phyloP scores from a whole-genome alignment of 176 grass and related monocot genomes.

The Thalia dealbata region DNA sequence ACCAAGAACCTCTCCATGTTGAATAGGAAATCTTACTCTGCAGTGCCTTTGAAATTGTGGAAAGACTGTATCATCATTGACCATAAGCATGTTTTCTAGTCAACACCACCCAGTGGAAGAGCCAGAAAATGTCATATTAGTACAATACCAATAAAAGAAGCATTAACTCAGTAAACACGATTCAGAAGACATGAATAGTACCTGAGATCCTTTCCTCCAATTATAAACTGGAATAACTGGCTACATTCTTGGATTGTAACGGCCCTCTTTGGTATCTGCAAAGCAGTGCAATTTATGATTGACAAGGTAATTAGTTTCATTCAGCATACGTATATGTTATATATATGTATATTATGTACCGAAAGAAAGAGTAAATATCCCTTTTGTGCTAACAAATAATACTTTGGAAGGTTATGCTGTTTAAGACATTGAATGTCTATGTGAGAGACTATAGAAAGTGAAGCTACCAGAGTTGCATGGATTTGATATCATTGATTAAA shows the following conservation, averaged over 20 bases:
- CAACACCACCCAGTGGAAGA: conserved; percentile 73
- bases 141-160: not conserved
- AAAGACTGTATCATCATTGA: conserved; percentile 62
- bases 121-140: conserved; percentile 7
- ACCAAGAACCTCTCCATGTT: conserved; percentile 12
- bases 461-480: not conserved
- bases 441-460: not conserved
- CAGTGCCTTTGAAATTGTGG: conserved; percentile 79
- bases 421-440: not conserved
- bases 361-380: not conserved
- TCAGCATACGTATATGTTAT: no score
- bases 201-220: conserved; percentile 99
- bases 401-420: not conserved
- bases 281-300: conserved; percentile 50
- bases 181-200: conserved; percentile 17
- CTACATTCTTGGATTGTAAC: conserved; percentile 98
- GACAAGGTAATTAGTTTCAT: not conserved
- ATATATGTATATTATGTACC: not conserved
- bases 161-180: not conserved
- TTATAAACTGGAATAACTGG: conserved; percentile 67
- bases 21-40: conserved; percentile 50
- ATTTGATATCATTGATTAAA: not conserved
- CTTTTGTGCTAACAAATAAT: not conserved
- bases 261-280: conserved; percentile 82
- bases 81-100: conserved; percentile 92